Evolutionary conservation across 140 eudicot genomes (phyloP).

Genomic region (Senecio squalidus): DNA sequence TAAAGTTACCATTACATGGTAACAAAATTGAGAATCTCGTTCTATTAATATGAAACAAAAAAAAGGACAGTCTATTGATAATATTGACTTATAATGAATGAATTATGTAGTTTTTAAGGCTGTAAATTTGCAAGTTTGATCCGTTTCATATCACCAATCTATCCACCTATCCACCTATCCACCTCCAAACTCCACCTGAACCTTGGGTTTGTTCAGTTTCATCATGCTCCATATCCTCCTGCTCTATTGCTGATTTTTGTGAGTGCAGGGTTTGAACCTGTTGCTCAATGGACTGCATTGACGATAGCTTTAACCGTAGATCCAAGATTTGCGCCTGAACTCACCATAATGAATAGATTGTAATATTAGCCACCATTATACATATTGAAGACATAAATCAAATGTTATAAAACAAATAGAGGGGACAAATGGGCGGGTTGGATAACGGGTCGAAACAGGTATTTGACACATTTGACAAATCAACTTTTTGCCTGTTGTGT

Average conservation of each 20-base stretch:
- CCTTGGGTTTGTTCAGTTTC: slow-evolving; percentile 45
- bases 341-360: slow-evolving; percentile 3
- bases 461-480: too few relatives aligned
- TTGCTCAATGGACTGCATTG: slow-evolving; percentile 76
- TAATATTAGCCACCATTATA: slow-evolving; percentile 9
- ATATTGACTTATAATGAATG: slow-evolving; percentile 20
- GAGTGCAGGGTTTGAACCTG: slow-evolving; percentile 66
- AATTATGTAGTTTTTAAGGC: slow-evolving; percentile 14
- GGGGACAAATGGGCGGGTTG: too few relatives aligned
- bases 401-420: too few relatives aligned
- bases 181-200: slow-evolving; percentile 87
- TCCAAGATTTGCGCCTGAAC: slow-evolving; percentile 80
- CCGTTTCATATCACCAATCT: slow-evolving; percentile 11
- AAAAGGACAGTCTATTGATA: slow-evolving; percentile 2
- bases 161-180: slow-evolving; percentile 80
- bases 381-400: neutral
- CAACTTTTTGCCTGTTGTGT: neutral
- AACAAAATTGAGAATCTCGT: slow-evolving; percentile 13
- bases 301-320: slow-evolving; percentile 62
- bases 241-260: slow-evolving; percentile 67
- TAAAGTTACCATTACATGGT: slow-evolving; percentile 17
- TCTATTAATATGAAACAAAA: slow-evolving; percentile 8
- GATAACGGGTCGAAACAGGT: too few relatives aligned
- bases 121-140: slow-evolving; percentile 22
- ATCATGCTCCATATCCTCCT: slow-evolving; percentile 68